phyloP scores from a whole-genome alignment of 2,329 filamentous ascomycete genomes.

The Sporothrix brunneoviolacea region DNA sequence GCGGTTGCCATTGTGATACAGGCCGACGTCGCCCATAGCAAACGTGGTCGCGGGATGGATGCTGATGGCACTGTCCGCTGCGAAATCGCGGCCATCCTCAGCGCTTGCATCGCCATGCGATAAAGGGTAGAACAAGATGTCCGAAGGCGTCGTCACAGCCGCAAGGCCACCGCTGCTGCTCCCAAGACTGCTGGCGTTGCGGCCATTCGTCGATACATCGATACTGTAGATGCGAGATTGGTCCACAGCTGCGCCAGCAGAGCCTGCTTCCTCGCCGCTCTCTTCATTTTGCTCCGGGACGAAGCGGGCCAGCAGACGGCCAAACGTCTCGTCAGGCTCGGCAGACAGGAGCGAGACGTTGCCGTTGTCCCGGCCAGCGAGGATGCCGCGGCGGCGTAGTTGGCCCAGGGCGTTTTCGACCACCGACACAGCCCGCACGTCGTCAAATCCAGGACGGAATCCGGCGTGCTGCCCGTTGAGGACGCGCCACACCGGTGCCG shows the following conservation, averaged over 20 bases:
- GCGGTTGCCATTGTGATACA: conserved; percentile 13
- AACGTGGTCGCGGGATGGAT: conserved; percentile 20
- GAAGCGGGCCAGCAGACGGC: conserved; percentile 14
- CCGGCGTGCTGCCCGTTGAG: conserved; percentile 33
- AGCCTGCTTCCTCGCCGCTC: too few relatives aligned
- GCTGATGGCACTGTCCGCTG: not conserved
- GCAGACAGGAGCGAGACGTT: conserved; percentile 39
- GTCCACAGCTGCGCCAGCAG: conserved; percentile 49
- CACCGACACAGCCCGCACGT: conserved; percentile 42
- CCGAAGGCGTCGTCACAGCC: conserved; percentile 26
- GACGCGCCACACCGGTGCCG: conserved; percentile 28
- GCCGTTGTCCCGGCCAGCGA: conserved; percentile 46
- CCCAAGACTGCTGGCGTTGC: not conserved
- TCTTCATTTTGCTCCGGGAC: conserved; percentile 62
- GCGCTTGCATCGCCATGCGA: conserved; percentile 10
- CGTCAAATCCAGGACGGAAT: conserved; percentile 39
- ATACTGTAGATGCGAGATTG: conserved; percentile 27
- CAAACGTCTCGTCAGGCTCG: conserved; percentile 22
- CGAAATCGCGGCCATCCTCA: not conserved
- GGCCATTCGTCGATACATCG: conserved; percentile 21
- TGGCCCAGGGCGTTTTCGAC: conserved; percentile 27
- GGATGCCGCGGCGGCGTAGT: conserved; percentile 27
- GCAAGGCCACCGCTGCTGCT: conserved; percentile 19
- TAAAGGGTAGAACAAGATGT: conserved; percentile 30
- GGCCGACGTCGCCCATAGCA: conserved; percentile 17